Evolutionary conservation across 2,329 filamentous ascomycete genomes (phyloP), one percentile per base, ranked within the genome.

Genomic region (Pseudophaeomoniella oleicola): DNA sequence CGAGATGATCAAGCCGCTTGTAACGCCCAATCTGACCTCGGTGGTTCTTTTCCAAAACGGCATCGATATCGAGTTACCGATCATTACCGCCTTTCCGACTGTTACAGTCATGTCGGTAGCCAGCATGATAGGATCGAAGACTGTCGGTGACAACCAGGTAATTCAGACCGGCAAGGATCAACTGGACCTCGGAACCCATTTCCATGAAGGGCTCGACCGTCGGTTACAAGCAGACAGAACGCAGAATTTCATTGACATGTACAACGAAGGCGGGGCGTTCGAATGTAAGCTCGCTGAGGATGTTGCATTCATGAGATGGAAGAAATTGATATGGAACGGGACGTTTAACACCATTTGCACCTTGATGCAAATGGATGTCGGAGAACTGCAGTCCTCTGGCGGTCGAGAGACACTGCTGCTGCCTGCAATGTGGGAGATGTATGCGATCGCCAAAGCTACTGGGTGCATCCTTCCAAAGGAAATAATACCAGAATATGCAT

Each of bases 11-110:
- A 27, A n/a, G n/a, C 22, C 22, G 9, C 22, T 27, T 6, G 22
- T 27, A n/a, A 27, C n/a, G n/a, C 22, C 22, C 6, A 27, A 27
- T n/a, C 6, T 27, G 16, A 75, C 71, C 0, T 58, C 58, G 16
- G 66, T 78, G 30, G 58, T 75, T 0, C 59, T 78, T 3, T 53
- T 72, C 2, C 73, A 78, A 40, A 78, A 78, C 45, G 72, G 73
- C 1, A 54, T 77, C n/a, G 72, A 75, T 44, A 76, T 77, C 40
- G 70, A 77, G 43, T 62, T 59, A 27, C 68, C 70, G 0, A 50
- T 75, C 14, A 47, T 68, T 11, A 37, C 47, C 1, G 49, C 52
- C 1, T 73, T 72, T 45, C 70, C 71, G 0, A 39, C 48, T 2
- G 74, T 69, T 39, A 49, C 62, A 0, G 45, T 75, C 4, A 55